Conservation (phyloP, 1,284 basidiomycete species). For the Cutaneotrichosporon spelunceum region DNA sequence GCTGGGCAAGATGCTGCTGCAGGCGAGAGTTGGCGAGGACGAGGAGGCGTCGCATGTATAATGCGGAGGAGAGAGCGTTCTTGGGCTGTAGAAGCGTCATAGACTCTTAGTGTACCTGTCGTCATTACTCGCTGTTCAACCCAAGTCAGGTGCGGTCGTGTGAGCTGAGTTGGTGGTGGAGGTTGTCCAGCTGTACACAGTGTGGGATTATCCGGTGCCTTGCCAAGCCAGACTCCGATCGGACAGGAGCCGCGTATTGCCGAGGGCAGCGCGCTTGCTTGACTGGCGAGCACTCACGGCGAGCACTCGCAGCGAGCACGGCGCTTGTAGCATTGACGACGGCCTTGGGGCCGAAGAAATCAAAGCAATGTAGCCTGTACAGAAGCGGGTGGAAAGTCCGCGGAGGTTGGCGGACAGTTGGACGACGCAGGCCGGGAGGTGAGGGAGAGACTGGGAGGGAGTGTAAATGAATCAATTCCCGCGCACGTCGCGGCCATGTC, state of each 20-base stretch:
- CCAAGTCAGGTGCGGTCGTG: background rate
- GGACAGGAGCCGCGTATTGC: background rate
- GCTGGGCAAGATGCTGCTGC: background rate
- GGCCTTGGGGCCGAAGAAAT: background rate
- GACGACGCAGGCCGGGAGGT: too few relatives aligned
- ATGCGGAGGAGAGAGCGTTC: background rate
- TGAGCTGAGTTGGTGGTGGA: background rate
- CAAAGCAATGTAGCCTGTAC: background rate
- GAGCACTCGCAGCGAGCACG: too few relatives aligned
- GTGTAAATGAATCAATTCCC: background rate
- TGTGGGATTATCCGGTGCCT: background rate
- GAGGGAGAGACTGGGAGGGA: background rate
- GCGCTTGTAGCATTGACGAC: too few relatives aligned
- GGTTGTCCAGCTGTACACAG: background rate
- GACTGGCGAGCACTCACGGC: too few relatives aligned
- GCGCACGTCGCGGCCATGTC: background rate
- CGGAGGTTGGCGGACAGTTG: background rate
- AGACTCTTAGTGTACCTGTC: background rate
- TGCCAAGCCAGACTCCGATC: background rate
- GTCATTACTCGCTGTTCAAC: slow-evolving; percentile 2
- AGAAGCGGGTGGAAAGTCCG: background rate
- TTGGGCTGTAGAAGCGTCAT: background rate
- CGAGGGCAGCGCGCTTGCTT: background rate
- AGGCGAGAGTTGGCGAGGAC: background rate
- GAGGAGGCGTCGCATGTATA: background rate